Conservation (phyloP, 768 basidiomycete species). For the Infundibulicybe gibba region DNA sequence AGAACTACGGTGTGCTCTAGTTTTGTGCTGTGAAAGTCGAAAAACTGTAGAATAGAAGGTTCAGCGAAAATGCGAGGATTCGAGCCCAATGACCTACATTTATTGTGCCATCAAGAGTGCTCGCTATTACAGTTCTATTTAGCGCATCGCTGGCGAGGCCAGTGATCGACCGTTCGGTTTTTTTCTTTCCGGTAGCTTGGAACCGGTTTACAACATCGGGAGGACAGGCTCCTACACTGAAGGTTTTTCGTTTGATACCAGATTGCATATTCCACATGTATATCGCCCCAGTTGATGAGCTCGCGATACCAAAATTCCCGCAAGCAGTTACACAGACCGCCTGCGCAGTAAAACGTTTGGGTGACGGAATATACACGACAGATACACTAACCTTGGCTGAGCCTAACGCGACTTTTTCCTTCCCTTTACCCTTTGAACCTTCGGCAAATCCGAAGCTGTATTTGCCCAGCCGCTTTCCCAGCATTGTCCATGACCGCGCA, state of each 20-base stretch:
- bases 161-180: conserved; percentile 57
- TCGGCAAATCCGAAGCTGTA: conserved; percentile 63
- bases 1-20: conserved; percentile 65
- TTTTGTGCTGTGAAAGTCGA: conserved; percentile 88
- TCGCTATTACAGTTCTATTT: conserved; percentile 77
- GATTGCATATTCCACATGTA: conserved; percentile 98
- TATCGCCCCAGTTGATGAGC: conserved; percentile 77
- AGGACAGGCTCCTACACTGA: conserved; percentile 63
- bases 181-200: conserved; percentile 35
- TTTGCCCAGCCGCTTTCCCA: conserved; percentile 78
- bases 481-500: conserved; percentile 86
- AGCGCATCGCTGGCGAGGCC: conserved; percentile 85
- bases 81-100: conserved; percentile 53
- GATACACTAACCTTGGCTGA: conserved; percentile 60
- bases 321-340: conserved; percentile 89
- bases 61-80: conserved; percentile 1
- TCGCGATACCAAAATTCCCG: conserved; percentile 90
- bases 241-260: conserved; percentile 79
- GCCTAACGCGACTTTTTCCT: conserved; percentile 44
- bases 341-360: conserved; percentile 28
- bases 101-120: conserved; percentile 84
- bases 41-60: conserved; percentile 64
- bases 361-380: neutral
- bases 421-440: conserved; percentile 42
- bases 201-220: conserved; percentile 45